phyloP scores from a whole-genome alignment of 495 filamentous ascomycete species.

The Aspergillus diversus region DNA sequence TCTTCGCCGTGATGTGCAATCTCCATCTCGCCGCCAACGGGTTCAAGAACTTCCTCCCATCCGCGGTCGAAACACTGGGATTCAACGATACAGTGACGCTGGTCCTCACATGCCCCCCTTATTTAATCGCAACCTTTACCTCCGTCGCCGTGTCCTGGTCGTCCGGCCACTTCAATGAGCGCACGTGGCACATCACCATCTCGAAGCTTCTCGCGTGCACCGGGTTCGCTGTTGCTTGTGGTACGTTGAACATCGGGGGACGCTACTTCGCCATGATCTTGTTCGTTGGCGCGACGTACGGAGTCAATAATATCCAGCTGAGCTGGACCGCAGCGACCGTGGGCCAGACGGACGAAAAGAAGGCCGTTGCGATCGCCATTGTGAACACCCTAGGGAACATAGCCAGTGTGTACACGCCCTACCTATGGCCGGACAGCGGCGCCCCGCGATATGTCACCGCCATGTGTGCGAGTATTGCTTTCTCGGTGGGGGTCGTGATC shows the following conservation, averaged over 20 bases:
- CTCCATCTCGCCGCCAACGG: slow-evolving; percentile 39
- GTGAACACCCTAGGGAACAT: slow-evolving; percentile 53
- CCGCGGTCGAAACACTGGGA: slow-evolving; percentile 34
- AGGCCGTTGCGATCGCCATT: slow-evolving; percentile 49
- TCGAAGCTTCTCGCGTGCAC: slow-evolving; percentile 40
- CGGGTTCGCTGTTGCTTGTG: slow-evolving; percentile 47
- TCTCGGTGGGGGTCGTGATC: slow-evolving; percentile 39
- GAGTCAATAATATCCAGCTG: slow-evolving; percentile 54
- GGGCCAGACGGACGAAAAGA: slow-evolving; percentile 55
- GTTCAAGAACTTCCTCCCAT: slow-evolving; percentile 60
- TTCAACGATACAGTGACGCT: slow-evolving; percentile 51
- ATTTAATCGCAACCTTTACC: slow-evolving; percentile 49
- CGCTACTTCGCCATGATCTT: slow-evolving; percentile 59
- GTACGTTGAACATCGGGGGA: slow-evolving; percentile 40
- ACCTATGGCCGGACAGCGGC: slow-evolving; percentile 55
- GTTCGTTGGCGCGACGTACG: slow-evolving; percentile 51
- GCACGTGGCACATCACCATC: slow-evolving; percentile 49
- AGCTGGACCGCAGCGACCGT: slow-evolving; percentile 60
- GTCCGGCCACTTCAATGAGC: slow-evolving; percentile 48
- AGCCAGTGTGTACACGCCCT: slow-evolving; percentile 52
- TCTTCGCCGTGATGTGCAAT: slow-evolving; percentile 32
- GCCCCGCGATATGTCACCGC: slow-evolving; percentile 50
- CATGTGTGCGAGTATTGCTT: slow-evolving; percentile 50
- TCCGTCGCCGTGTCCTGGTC: slow-evolving; percentile 48
- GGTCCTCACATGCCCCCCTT: slow-evolving; percentile 58